These are phyloP conservation scores for Fallopia convolvulus DNA, from an alignment of 148 eudicot genomes.

Conservation along the genomic window DNA sequence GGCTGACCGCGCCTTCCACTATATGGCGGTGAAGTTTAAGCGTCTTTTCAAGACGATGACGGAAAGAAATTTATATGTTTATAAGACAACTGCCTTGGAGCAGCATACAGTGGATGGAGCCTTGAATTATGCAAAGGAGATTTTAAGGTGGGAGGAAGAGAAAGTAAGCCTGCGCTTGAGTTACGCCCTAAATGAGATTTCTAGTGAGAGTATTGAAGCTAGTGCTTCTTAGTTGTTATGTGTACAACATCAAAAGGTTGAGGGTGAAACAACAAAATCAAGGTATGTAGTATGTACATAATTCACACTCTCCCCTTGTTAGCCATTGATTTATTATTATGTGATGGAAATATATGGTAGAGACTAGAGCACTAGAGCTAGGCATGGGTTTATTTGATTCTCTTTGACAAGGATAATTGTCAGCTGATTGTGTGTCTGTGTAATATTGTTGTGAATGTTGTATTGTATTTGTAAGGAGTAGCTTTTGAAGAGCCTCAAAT, in stretches of 20 bases:
- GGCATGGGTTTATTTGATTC: not conserved
- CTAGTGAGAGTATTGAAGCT: conserved; percentile 49
- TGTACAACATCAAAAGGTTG: not conserved
- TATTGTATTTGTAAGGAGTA: not conserved
- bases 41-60: conserved; percentile 38
- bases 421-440: not conserved
- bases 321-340: not conserved
- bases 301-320: not conserved
- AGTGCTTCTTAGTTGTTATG: conserved; percentile 14
- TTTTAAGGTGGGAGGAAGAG: conserved; percentile 67
- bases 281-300: conserved; percentile 3
- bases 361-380: not conserved
- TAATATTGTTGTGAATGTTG: not conserved
- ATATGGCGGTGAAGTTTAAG: conserved; percentile 59
- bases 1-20: conserved; percentile 64
- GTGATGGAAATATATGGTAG: not conserved
- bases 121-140: conserved; percentile 55
- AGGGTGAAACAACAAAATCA: not conserved
- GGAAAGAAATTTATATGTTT: conserved; percentile 58
- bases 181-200: conserved; percentile 22
- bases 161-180: conserved; percentile 20
- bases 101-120: conserved; percentile 51
- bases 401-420: not conserved
- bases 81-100: conserved; percentile 47
- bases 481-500: not conserved